phyloP scores from a whole-genome alignment of 148 eudicot genomes.

The Rhododendron ferrugineum region DNA sequence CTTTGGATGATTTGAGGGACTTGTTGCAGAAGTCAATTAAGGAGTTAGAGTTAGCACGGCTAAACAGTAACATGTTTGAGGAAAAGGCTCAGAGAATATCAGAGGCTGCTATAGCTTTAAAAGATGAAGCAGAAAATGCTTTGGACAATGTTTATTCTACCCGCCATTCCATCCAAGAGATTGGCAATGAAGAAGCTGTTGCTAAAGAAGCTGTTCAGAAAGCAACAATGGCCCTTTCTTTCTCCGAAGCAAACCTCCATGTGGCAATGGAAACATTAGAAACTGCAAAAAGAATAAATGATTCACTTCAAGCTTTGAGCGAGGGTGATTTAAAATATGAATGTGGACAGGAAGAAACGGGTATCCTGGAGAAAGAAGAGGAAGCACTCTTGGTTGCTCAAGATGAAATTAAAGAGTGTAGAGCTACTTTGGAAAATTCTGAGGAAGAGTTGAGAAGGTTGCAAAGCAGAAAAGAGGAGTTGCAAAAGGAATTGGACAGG shows the following conservation, averaged over 20 bases:
- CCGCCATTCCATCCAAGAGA: slow-evolving; percentile 45
- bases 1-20: slow-evolving; percentile 61
- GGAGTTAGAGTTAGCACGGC: slow-evolving; percentile 75
- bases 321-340: slow-evolving; percentile 40
- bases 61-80: slow-evolving; percentile 82
- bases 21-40: slow-evolving; percentile 56
- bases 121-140: slow-evolving; percentile 75
- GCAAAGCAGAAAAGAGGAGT: slow-evolving; percentile 65
- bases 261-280: slow-evolving; percentile 56
- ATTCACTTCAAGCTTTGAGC: slow-evolving; percentile 20
- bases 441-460: slow-evolving; percentile 62
- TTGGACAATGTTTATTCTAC: slow-evolving; percentile 50
- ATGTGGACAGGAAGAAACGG: slow-evolving; percentile 33
- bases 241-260: slow-evolving; percentile 81
- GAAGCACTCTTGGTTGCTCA: slow-evolving; percentile 53
- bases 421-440: slow-evolving; percentile 43
- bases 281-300: slow-evolving; percentile 40
- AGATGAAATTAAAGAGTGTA: slow-evolving; percentile 54
- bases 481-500: slow-evolving; percentile 67
- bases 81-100: slow-evolving; percentile 87
- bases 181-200: slow-evolving; percentile 53
- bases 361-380: slow-evolving; percentile 40
- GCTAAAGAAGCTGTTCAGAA: slow-evolving; percentile 76
- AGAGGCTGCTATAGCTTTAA: slow-evolving; percentile 74
- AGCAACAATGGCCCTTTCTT: slow-evolving; percentile 77